Evolutionary conservation across 2,329 filamentous ascomycete species (phyloP).

Genomic region (Diplodia corticola): DNA sequence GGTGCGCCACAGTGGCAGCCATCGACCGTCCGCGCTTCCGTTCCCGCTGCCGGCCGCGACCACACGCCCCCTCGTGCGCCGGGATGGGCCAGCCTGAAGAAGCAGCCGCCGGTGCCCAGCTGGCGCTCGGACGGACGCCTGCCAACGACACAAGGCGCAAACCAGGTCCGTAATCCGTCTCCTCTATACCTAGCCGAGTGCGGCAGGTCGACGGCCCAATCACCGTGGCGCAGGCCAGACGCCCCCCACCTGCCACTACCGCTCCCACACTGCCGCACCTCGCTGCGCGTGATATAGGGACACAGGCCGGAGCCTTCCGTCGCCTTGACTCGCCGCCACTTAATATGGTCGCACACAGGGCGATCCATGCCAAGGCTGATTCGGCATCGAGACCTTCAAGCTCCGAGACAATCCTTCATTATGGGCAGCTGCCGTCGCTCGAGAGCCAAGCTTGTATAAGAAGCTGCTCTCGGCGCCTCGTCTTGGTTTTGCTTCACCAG

Average conservation of each 20-base stretch:
- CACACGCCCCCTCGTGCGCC: too few species aligned
- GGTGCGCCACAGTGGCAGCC: background rate
- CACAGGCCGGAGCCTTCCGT: background rate
- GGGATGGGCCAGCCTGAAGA: background rate
- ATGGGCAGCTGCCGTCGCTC: background rate
- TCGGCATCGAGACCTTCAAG: background rate
- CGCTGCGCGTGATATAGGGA: constrained; percentile 12
- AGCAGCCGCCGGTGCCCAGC: background rate
- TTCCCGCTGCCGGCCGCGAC: background rate
- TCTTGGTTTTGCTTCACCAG: background rate
- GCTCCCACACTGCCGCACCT: background rate
- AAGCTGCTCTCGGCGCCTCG: background rate
- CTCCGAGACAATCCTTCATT: background rate
- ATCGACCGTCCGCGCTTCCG: background rate
- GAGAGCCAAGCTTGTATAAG: background rate
- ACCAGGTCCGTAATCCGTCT: background rate
- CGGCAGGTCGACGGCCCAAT: background rate
- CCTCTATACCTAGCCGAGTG: background rate
- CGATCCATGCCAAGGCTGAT: background rate
- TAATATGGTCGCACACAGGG: background rate
- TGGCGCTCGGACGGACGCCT: background rate
- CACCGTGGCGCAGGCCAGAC: background rate
- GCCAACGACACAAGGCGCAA: background rate
- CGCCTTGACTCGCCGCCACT: constrained; percentile 14
- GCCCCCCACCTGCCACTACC: background rate